Base-by-base conservation (phyloP, 2,329 filamentous ascomycete species). In the Exophiala xenobiotica region DNA sequence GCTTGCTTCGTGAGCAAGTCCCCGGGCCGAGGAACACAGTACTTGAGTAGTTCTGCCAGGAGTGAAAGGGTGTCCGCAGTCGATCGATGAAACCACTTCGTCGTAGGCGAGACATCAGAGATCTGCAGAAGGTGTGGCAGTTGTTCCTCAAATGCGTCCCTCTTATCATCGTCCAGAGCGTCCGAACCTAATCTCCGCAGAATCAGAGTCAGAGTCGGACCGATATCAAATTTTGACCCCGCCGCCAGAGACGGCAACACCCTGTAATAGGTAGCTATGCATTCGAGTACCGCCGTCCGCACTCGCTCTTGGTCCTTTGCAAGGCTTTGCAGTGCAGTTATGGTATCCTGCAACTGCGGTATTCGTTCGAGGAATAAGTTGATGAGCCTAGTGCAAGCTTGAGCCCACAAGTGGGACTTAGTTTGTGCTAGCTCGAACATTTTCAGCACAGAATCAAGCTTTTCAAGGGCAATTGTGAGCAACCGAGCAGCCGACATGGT, bases 181-280 rank as follows among this genome's bases (percentile, higher is more conserved):
- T 58, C 45, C 11, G 77, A 68, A 37, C 86, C 81, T 7, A 89
- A 69, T 24, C 77, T 77, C 49, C 79, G 76, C 39, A 97, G 73
- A 1, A 85, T 79, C 52, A 83, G 80, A 6, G 86, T 83, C 12
- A 99, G 77, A 16, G 87, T 78, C 0, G 86, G 74, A 0, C 92
- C 93, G 3, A 95, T 86, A 64, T 97, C 93, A 63, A 96, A 93
- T 59, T 87, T 93, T 61, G 90, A 87, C 58, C 86, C 85, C 11
- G 95, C 76, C 1, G 90, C 90, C 19, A 88, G 75, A 53, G 88
- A 84, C 1, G 93, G 91, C 6, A 90, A 78, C 2, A 88, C 78
- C 65, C 91, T 84, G 66, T 95, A 95, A 70, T 95, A 97, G n/a
- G 91, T 77, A 12, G 83, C 79, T 31, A 99, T 70, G 16, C 96